Evolutionary conservation across 2,329 filamentous ascomycete genomes (phyloP), one percentile per base, ranked within the genome.

Genomic region (Emmonsiellopsis sp.): DNA sequence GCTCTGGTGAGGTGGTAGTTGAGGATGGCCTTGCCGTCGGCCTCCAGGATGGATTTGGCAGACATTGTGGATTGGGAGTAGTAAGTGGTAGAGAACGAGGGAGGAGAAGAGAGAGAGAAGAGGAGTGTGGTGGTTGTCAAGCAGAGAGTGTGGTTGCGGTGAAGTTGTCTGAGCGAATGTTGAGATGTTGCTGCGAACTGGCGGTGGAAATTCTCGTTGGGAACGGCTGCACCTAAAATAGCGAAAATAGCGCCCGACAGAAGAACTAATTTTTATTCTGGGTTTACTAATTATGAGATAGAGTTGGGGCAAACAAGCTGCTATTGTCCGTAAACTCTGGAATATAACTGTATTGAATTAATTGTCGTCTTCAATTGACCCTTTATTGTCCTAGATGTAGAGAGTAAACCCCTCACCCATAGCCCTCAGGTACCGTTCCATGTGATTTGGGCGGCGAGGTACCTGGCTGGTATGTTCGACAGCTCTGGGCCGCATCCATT

Each of bases 21-120:
- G 83, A 98, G 83, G 80, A 98, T 97, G 83, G 93, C 93, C 87
- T 98, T 98, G 84, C 93, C 93, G 80, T 98, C 93, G 81, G 92
- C 92, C 82, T 98, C 93, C 81, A 87, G 78, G 72, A 98, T 97
- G 64, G 92, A 87, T 80, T 98, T 98, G 76, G 93, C 89, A 73
- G 89, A 90, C 89, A 94, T 94, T 68, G 68, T 81, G 30, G 49
- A 42, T 48, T 35, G 42, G 44, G 52, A 32, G 34, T 16, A 55
- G 58, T 40, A 53, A 47, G 54, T 41, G 57, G 52, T 42, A 40
- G n/a, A 54, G 40, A 47, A 54, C 54, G 57, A 59, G 7, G 13
- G n/a, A 13, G 30, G 37, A 45, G n/a, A 15, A 31, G n/a, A 32
- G 47, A 40, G 30, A 32, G 45, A n/a, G 43, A 41, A 48, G 16